These are phyloP conservation scores for Xylaria sp. DNA, from an alignment of 2,329 filamentous ascomycete genomes.

Conservation along the genomic window DNA sequence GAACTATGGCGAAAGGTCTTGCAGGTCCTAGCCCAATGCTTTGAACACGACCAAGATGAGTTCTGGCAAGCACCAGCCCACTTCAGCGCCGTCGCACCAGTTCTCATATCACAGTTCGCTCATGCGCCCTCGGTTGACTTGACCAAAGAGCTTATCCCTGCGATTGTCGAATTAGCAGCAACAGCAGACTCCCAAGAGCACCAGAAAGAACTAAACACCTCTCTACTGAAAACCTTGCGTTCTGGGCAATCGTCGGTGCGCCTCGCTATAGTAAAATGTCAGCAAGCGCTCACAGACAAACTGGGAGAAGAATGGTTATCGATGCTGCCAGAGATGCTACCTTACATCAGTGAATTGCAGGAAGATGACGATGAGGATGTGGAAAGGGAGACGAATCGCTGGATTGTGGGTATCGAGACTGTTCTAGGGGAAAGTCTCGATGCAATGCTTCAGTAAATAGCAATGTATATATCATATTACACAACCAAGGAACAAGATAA, in stretches of 20 bases:
- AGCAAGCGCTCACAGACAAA: slow-evolving; percentile 81
- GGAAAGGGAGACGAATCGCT: slow-evolving; percentile 86
- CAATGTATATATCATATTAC: background rate
- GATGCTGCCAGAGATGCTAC: slow-evolving; percentile 93
- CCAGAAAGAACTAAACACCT: slow-evolving; percentile 86
- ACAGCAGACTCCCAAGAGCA: slow-evolving; percentile 88
- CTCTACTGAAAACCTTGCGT: slow-evolving; percentile 81
- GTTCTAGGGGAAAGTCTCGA: slow-evolving; percentile 91
- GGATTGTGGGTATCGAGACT: slow-evolving; percentile 91
- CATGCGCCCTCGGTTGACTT: slow-evolving; percentile 58
- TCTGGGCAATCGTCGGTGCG: slow-evolving; percentile 77
- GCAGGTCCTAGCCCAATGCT: slow-evolving; percentile 76
- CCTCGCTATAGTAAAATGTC: slow-evolving; percentile 82
- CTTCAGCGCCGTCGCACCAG: slow-evolving; percentile 76
- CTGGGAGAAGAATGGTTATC: slow-evolving; percentile 94
- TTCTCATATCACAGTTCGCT: slow-evolving; percentile 75
- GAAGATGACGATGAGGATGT: slow-evolving; percentile 97
- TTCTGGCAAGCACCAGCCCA: slow-evolving; percentile 96
- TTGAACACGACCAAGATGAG: slow-evolving; percentile 90
- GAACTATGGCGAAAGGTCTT: slow-evolving; percentile 77
- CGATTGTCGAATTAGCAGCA: slow-evolving; percentile 81
- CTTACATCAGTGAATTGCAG: slow-evolving; percentile 93
- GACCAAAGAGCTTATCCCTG: slow-evolving; percentile 71
- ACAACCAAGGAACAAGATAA: background rate
- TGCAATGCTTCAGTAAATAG: slow-evolving; percentile 82